These are phyloP conservation scores for Aspergillus glaucus DNA, from an alignment of 2,329 filamentous ascomycete species.

Conservation along the genomic window DNA sequence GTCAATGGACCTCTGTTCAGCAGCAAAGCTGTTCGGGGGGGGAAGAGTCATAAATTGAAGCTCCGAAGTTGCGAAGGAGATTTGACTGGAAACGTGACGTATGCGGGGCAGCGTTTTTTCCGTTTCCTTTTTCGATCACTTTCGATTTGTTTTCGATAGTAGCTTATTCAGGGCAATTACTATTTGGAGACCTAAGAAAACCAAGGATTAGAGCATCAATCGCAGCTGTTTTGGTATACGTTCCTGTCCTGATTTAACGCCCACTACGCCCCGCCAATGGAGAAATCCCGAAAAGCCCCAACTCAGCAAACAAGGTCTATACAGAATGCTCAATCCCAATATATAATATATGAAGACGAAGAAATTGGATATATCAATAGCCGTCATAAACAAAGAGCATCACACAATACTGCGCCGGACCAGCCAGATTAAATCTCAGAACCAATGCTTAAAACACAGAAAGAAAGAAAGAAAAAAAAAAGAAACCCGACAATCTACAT, in stretches of 20 bases:
- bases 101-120: conserved; percentile 27
- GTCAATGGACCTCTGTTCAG: conserved; percentile 6
- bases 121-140: neutral
- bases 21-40: conserved; percentile 2
- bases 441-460: conserved; percentile 11
- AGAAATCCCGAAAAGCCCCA: no score
- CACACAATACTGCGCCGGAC: conserved; percentile 29
- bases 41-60: conserved; percentile 12
- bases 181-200: no score
- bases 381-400: conserved; percentile 17
- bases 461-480: conserved; percentile 13
- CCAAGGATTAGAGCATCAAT: no score
- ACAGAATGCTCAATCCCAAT: no score
- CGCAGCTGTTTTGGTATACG: no score
- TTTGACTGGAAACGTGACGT: conserved; percentile 24
- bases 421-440: conserved; percentile 26
- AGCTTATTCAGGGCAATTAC: no score
- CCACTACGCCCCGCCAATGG: no score
- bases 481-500: conserved; percentile 22
- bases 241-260: no score
- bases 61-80: conserved; percentile 5
- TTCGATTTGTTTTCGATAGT: neutral
- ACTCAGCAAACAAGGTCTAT: no score
- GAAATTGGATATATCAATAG: conserved; percentile 2
- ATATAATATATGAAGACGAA: no score